Conservation (phyloP, 805 yeast species). For the Hanseniaspora occidentalis region DNA sequence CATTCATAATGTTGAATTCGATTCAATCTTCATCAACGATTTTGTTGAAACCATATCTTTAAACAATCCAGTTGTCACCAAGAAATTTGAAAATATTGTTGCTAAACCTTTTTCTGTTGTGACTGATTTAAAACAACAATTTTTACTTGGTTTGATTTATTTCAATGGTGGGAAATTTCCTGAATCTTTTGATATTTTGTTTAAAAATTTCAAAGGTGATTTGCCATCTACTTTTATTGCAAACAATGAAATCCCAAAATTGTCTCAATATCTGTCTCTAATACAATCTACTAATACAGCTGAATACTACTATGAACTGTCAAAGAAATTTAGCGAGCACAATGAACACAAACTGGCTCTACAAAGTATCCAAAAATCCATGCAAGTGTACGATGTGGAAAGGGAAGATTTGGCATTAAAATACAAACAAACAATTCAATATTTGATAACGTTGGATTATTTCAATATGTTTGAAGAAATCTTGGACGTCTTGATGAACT, state of each 20-base stretch:
- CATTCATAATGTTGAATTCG: conserved; percentile 8
- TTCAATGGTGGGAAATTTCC: conserved; percentile 17
- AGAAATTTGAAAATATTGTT: conserved; percentile 10
- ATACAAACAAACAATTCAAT: conserved; percentile 16
- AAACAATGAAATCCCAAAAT: no score
- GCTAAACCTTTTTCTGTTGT: conserved; percentile 13
- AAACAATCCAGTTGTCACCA: no score
- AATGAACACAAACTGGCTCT: conserved; percentile 14
- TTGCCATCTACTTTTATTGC: conserved; percentile 14
- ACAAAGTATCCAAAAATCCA: conserved; percentile 18
- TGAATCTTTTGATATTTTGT: conserved; percentile 17
- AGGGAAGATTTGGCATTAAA: conserved; percentile 11
- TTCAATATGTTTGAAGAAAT: conserved; percentile 19
- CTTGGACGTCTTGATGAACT: conserved; percentile 21
- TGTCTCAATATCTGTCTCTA: no score
- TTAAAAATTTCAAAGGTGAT: conserved; percentile 7
- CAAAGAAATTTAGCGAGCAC: conserved; percentile 15
- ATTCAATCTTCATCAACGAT: conserved; percentile 14
- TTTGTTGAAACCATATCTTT: no score
- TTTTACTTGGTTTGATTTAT: conserved; percentile 16
- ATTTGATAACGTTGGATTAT: conserved; percentile 16
- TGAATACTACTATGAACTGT: conserved; percentile 16
- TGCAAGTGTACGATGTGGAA: conserved; percentile 10
- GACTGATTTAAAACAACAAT: conserved; percentile 15
- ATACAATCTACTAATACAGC: conserved; percentile 11